Evolutionary conservation across 1,139 yeast genomes (phyloP).

Genomic region (Saccharomycopsis crataegensis): DNA sequence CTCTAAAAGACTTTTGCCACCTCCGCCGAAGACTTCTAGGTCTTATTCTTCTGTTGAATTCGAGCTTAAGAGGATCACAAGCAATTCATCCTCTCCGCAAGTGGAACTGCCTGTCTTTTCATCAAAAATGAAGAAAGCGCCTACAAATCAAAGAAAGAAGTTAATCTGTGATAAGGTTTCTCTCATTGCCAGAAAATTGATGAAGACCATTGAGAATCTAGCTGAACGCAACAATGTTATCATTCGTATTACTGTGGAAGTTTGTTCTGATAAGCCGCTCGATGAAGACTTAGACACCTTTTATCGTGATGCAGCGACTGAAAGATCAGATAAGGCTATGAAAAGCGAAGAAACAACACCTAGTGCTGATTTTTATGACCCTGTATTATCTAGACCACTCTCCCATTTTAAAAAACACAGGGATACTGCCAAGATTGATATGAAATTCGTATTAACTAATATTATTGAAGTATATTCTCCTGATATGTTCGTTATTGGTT

Average conservation of each 20-base stretch:
- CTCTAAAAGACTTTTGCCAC: not conserved
- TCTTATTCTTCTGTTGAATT: constrained; percentile 3
- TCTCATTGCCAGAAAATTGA: constrained; percentile 3
- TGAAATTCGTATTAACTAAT: constrained; percentile 15
- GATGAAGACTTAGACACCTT: not conserved
- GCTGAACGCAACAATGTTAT: constrained; percentile 4
- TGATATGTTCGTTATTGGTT: constrained; percentile 16
- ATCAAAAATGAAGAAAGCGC: not conserved
- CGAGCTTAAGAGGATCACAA: constrained; percentile 5
- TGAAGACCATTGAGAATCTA: constrained; percentile 5
- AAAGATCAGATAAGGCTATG: not conserved
- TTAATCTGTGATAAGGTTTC: constrained; percentile 1
- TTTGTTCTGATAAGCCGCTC: constrained; percentile 16
- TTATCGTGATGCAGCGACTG: no score
- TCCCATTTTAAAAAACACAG: not conserved
- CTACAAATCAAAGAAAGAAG: not conserved
- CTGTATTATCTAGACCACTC: not conserved
- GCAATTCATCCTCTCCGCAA: not conserved
- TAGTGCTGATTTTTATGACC: not conserved
- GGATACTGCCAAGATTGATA: constrained; percentile 1
- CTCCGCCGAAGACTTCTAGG: not conserved
- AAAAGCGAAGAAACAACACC: not conserved
- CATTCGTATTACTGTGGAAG: constrained; percentile 17
- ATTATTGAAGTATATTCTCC: constrained; percentile 17
- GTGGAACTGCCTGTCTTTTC: no score